These are phyloP conservation scores for Acanthamoeba triangularis DNA, from an alignment of 208 protist genomes.

Conservation along the genomic window DNA sequence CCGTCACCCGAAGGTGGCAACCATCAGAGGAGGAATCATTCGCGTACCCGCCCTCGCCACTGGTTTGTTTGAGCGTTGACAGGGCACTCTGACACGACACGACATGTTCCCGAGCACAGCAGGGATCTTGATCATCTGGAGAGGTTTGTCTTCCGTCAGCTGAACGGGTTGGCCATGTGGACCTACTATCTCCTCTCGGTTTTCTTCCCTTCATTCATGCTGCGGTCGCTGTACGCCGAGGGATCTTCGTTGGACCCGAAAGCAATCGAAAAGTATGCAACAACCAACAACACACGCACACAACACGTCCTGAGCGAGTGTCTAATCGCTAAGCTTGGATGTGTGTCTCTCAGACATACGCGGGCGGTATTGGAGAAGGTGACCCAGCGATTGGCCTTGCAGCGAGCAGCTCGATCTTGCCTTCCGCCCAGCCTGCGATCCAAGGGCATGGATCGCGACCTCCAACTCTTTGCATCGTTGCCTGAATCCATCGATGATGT, in stretches of 20 bases:
- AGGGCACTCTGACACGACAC: too few relatives aligned
- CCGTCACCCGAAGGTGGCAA: not conserved
- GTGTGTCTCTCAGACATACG: not conserved
- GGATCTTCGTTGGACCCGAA: not conserved
- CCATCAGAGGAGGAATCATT: slow-evolving; percentile 15
- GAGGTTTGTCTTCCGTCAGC: not conserved
- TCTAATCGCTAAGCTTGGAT: not conserved
- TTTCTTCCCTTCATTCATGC: not conserved
- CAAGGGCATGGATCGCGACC: not conserved
- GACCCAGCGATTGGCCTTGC: not conserved
- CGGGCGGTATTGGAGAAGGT: not conserved
- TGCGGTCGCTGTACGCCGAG: not conserved
- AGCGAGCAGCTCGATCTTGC: slow-evolving; percentile 1
- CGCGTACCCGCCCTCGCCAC: not conserved
- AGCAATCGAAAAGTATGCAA: not conserved
- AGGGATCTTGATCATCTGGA: not conserved
- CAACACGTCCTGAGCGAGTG: too few relatives aligned
- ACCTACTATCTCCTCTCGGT: slow-evolving; percentile 18
- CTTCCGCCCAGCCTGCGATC: slow-evolving; percentile 9
- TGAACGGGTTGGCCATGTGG: slow-evolving; percentile 1
- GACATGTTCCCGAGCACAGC: not conserved
- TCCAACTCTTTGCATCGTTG: not conserved
- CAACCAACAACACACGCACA: not conserved
- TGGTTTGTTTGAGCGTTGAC: too few relatives aligned
- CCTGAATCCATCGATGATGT: not conserved